Base-by-base conservation (phyloP, 345 rosid species). In the Pistacia vera region DNA sequence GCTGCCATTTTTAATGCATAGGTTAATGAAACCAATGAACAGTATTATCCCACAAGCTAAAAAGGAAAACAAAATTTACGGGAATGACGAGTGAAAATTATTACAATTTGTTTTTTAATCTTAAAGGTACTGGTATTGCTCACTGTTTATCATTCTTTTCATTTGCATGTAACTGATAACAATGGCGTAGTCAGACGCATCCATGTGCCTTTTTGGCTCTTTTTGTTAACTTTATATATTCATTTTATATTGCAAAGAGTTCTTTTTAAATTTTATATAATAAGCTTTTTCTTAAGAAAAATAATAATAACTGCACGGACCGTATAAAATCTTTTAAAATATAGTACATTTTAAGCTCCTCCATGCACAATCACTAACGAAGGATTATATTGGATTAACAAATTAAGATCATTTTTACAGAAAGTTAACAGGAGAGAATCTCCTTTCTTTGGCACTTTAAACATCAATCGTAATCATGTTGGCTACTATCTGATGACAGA, bases 381-480 rank as follows among this genome's bases (percentile, higher is more conserved):
- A 22, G 16, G 35, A 58, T 64, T 52, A 52, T 11, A 51, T 48
- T 17, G 30, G 48, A 33, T 63, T 51, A 51, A 2, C 33, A 61
- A 72, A 72, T 25, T 25, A 25, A 25, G 25, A 68, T 30, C 28
- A 61, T 61, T 58, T 61, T 54, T 25, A 11, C 20, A 33, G 0
- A 63, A 36, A 63, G 70, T 63, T 63, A 3, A 35, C 49, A 73
- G 13, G 38, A 59, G 56, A 72, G 14, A 72, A 72, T 44, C 75
- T 46, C 56, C 41, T 59, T 64, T 38, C 51, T 14, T 54, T 52
- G 36, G 38, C 52, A 54, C 70, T 74, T 74, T 64, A 38, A 36
- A 64, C 60, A 36, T 18, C 70, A 51, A 73, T 52, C 62, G 16
- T 63, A 70, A 63, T 63, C 46, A 63, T 63, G 30, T 2, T 52